A percentile compares a stretch with the other conserved stretches of the same genome.
These are phyloP conservation scores for Akanthomyces muscarius DNA, from an alignment of 2,329 filamentous ascomycete genomes.

Conservation along the genomic window DNA sequence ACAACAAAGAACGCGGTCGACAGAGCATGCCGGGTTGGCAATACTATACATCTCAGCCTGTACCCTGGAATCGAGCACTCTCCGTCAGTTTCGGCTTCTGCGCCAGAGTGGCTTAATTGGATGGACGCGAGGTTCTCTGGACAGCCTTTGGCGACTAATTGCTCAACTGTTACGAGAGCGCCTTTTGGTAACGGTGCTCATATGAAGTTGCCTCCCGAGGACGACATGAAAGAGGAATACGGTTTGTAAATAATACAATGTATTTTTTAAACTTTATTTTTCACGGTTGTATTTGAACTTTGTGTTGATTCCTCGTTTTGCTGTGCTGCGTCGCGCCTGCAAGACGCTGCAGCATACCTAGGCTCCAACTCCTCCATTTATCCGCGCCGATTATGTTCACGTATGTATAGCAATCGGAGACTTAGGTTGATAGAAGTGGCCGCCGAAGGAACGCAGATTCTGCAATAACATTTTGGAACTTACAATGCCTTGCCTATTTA, in stretches of 20 bases:
- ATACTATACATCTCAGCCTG: slow-evolving; percentile 9
- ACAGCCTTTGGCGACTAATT: background rate
- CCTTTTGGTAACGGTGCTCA: background rate
- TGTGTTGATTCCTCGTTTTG: no score
- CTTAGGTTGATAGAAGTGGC: no score
- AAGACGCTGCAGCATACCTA: no score
- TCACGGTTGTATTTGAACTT: no score
- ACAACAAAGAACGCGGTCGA: slow-evolving; percentile 11
- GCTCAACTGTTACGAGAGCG: background rate
- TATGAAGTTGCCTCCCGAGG: slow-evolving; percentile 2
- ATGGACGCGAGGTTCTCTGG: slow-evolving; percentile 5
- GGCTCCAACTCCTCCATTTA: no score
- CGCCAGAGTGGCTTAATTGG: slow-evolving; percentile 3
- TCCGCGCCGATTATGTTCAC: no score
- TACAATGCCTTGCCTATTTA: no score
- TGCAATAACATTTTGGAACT: no score
- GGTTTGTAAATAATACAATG: background rate
- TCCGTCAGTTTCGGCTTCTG: background rate
- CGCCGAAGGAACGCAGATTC: no score
- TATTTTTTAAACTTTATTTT: no score
- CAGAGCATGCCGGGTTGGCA: slow-evolving; percentile 5
- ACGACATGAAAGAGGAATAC: background rate
- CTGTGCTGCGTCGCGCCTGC: no score
- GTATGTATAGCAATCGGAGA: no score
- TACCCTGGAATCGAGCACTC: slow-evolving; percentile 13